A percentile compares a stretch with the other conserved stretches of the same genome.
Conservation (phyloP, 1,284 basidiomycete species). For the Fereydounia khargensis region DNA sequence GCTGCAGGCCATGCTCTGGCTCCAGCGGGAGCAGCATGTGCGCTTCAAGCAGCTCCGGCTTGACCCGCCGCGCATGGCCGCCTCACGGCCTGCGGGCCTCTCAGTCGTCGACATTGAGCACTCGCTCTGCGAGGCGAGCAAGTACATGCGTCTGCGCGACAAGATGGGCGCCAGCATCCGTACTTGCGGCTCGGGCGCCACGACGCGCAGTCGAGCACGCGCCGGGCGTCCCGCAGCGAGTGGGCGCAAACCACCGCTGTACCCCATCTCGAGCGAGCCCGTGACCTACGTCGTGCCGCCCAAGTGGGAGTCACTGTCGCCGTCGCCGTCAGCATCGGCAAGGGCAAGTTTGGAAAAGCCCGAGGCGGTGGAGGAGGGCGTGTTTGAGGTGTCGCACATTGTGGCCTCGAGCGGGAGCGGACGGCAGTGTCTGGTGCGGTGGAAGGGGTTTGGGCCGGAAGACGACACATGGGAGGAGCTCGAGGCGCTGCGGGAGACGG, state of each 20-base stretch:
- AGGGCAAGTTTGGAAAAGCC: too few relatives aligned
- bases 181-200: too few relatives aligned
- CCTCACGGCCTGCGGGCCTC: slow-evolving; percentile 60
- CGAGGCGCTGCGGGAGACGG: slow-evolving; percentile 60
- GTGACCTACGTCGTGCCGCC: slow-evolving; percentile 29
- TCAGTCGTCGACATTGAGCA: slow-evolving; percentile 65
- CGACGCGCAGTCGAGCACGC: background rate
- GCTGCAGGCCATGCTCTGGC: slow-evolving; percentile 64
- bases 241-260: too few relatives aligned
- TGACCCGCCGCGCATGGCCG: slow-evolving; percentile 21
- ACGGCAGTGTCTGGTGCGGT: slow-evolving; percentile 63
- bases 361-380: background rate
- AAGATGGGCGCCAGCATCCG: too few relatives aligned
- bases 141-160: slow-evolving; percentile 62
- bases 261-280: slow-evolving; percentile 60
- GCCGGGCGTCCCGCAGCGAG: background rate
- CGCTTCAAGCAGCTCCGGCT: slow-evolving; percentile 60
- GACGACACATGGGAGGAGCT: slow-evolving; percentile 69
- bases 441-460: slow-evolving; percentile 65
- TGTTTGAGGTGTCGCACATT: slow-evolving; percentile 30
- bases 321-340: too few relatives aligned
- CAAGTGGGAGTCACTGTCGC: too few relatives aligned
- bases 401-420: slow-evolving; percentile 16
- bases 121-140: slow-evolving; percentile 68
- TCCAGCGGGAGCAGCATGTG: slow-evolving; percentile 63